Percentiles rank a stretch among this genome's conserved stretches.
Evolutionary conservation across 176 grass and related monocot genomes (phyloP).

Genomic region (Eragrostis curvula): DNA sequence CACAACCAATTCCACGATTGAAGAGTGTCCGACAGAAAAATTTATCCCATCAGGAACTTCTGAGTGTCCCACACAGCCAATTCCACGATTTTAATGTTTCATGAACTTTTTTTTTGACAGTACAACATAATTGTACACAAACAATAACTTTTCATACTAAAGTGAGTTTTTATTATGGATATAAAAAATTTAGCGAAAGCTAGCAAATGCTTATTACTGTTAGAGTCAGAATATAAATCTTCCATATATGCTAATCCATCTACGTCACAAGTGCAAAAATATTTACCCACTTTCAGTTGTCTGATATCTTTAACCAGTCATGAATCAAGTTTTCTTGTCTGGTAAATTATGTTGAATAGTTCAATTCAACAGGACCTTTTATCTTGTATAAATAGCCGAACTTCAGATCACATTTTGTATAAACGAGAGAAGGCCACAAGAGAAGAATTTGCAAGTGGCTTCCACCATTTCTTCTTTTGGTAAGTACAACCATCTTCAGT

Average conservation of each 20-base stretch:
- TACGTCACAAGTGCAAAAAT: neutral
- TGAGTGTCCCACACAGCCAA: too few species aligned
- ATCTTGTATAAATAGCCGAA: conserved; percentile 41
- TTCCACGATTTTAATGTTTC: too few species aligned
- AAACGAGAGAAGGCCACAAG: neutral
- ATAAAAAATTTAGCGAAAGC: neutral
- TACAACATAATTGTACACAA: neutral
- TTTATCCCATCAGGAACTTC: too few species aligned
- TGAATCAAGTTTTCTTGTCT: conserved; percentile 7
- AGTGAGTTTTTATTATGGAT: neutral
- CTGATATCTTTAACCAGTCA: conserved; percentile 43
- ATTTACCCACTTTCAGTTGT: conserved; percentile 33
- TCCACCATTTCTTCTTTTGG: neutral
- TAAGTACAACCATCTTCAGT: neutral
- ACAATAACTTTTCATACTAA: neutral
- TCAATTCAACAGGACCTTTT: conserved; percentile 5
- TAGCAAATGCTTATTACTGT: neutral
- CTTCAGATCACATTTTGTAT: neutral
- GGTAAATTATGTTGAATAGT: conserved; percentile 30
- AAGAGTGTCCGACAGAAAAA: too few species aligned
- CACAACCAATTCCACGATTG: too few species aligned
- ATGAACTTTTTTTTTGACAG: neutral
- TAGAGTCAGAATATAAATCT: neutral
- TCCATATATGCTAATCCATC: neutral
- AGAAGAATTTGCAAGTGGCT: neutral